A percentile compares a stretch with the other conserved stretches of the same genome.
These are phyloP conservation scores for Cystobasidium sp. DNA, from an alignment of 1,284 basidiomycete species.

Conservation along the genomic window DNA sequence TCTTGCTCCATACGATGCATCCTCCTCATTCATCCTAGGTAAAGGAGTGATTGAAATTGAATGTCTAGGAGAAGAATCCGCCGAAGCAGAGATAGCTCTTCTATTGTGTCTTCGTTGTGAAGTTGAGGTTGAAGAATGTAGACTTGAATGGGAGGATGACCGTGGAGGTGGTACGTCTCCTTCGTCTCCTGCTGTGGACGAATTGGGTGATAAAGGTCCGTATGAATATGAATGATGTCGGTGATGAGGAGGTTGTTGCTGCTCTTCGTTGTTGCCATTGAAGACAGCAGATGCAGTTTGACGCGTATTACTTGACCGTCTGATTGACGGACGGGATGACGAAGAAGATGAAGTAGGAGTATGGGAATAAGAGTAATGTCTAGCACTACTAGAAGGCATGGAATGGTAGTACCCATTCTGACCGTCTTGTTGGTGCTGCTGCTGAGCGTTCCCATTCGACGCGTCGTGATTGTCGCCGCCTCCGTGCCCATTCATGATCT, in stretches of 20 bases:
- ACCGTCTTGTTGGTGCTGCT: neutral
- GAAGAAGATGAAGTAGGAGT: constrained; percentile 26
- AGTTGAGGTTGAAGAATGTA: constrained; percentile 8
- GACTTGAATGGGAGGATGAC: constrained; percentile 6
- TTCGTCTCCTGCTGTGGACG: constrained; percentile 19
- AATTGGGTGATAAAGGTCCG: constrained; percentile 9
- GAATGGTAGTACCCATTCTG: constrained; percentile 22
- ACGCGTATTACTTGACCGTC: constrained; percentile 18
- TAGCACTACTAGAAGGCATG: neutral
- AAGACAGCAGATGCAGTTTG: constrained; percentile 25
- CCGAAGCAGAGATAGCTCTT: constrained; percentile 28
- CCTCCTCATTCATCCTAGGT: neutral
- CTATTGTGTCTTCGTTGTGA: neutral
- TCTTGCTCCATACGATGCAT: neutral
- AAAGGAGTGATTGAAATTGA: constrained; percentile 19
- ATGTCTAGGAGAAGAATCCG: constrained; percentile 20
- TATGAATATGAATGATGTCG: neutral
- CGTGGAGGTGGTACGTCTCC: constrained; percentile 31
- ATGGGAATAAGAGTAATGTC: neutral
- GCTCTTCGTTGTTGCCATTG: neutral
- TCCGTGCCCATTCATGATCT: neutral
- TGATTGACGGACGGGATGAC: neutral
- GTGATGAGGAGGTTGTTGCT: too few relatives aligned
- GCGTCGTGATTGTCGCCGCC: neutral
- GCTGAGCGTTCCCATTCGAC: neutral